Conservation (phyloP, 1,284 basidiomycete species). For the Cutaneotrichosporon daszewskae region DNA sequence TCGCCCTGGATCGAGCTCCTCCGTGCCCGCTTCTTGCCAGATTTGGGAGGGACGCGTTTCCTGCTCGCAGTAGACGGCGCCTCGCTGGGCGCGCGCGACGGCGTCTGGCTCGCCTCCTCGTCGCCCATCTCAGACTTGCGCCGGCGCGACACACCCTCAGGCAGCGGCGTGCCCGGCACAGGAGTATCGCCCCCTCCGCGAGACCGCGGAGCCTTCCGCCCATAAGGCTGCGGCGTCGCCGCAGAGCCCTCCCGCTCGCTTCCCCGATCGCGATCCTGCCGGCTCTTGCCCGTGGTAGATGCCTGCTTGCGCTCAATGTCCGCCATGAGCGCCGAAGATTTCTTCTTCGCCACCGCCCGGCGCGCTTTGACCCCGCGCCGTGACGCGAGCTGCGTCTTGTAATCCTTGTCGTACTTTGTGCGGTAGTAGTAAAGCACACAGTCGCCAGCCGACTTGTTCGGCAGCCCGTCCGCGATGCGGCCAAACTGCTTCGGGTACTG, state of each 20-base stretch:
- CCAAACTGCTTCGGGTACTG: slow-evolving; percentile 85
- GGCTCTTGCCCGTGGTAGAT: slow-evolving; percentile 13
- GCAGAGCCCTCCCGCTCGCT: slow-evolving; percentile 1
- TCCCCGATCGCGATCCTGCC: slow-evolving; percentile 6
- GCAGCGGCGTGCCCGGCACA: not conserved
- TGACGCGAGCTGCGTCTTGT: slow-evolving; percentile 54
- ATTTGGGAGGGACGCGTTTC: slow-evolving; percentile 26
- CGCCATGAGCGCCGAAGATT: slow-evolving; percentile 36
- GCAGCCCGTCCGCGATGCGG: slow-evolving; percentile 68
- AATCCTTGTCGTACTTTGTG: slow-evolving; percentile 88
- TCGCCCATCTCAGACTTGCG: slow-evolving; percentile 8
- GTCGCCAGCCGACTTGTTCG: slow-evolving; percentile 79
- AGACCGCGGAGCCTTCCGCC: slow-evolving; percentile 7
- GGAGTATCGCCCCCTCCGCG: slow-evolving; percentile 4
- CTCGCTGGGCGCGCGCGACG: slow-evolving; percentile 30
- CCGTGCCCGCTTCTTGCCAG: slow-evolving; percentile 32
- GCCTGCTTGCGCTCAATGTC: slow-evolving; percentile 35
- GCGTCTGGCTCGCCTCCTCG: slow-evolving; percentile 9
- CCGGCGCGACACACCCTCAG: slow-evolving; percentile 10
- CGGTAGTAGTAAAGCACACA: slow-evolving; percentile 93
- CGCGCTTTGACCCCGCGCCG: slow-evolving; percentile 53
- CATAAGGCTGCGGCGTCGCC: slow-evolving; percentile 4
- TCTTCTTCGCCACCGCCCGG: slow-evolving; percentile 51
- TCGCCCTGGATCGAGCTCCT: slow-evolving; percentile 24
- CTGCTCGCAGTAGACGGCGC: slow-evolving; percentile 22